Conservation (phyloP, 495 filamentous ascomycete species). For the Zalerion maritima region DNA sequence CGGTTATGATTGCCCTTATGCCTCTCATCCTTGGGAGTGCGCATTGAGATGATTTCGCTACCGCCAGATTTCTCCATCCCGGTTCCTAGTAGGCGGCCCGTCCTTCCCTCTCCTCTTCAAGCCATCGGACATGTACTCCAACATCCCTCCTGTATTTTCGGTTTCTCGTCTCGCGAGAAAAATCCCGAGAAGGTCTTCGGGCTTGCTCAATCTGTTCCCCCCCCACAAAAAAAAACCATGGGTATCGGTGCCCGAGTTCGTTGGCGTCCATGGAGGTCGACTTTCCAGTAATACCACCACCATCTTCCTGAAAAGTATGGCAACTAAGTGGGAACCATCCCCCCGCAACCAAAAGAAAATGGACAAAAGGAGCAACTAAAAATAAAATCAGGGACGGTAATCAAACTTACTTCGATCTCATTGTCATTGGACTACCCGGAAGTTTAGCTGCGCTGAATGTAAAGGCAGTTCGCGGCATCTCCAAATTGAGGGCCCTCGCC, state of each 20-base stretch:
- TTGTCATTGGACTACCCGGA: conserved; percentile 35
- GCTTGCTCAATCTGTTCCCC: too few species aligned
- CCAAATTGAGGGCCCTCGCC: conserved; percentile 28
- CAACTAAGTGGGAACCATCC: too few species aligned
- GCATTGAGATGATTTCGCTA: conserved; percentile 6
- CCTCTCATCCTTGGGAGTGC: background rate
- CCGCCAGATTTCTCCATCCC: conserved; percentile 6
- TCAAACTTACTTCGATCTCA: conserved; percentile 38
- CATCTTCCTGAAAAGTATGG: too few species aligned
- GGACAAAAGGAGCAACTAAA: too few species aligned
- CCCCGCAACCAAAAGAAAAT: too few species aligned
- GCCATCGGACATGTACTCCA: background rate
- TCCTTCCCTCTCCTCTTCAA: background rate
- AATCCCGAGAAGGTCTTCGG: too few species aligned
- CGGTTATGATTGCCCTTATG: too few species aligned
- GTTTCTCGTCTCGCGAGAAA: background rate
- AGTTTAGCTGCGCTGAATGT: conserved; percentile 40
- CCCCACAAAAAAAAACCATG: too few species aligned
- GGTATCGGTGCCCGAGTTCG: background rate
- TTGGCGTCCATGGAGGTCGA: background rate
- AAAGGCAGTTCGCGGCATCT: conserved; percentile 35
- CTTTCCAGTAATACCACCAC: background rate
- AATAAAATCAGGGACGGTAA: too few species aligned
- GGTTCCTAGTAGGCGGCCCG: background rate
- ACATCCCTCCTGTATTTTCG: background rate